phyloP scores from a whole-genome alignment of 2,329 filamentous ascomycete species.

The Chaetothyriales sp. region DNA sequence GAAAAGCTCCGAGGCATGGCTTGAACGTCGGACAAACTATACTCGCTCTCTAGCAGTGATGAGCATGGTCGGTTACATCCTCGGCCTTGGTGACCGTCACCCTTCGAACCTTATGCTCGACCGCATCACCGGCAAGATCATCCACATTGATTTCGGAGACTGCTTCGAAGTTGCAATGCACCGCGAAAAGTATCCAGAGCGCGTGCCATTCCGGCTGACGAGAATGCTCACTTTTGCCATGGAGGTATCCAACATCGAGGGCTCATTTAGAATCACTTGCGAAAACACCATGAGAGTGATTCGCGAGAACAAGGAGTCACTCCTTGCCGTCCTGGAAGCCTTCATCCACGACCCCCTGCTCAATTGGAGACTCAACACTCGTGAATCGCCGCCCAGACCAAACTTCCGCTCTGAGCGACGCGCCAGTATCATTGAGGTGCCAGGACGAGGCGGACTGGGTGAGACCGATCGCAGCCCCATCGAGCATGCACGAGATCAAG shows the following conservation, averaged over 20 bases:
- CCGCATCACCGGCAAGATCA: slow-evolving; percentile 85
- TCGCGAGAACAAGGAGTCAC: slow-evolving; percentile 90
- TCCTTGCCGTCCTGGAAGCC: slow-evolving; percentile 96
- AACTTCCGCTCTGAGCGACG: slow-evolving; percentile 49
- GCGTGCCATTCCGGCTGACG: slow-evolving; percentile 93
- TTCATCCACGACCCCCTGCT: slow-evolving; percentile 99
- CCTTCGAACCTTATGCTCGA: slow-evolving; percentile 97
- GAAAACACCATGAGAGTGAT: slow-evolving; percentile 97
- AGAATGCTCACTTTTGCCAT: slow-evolving; percentile 99
- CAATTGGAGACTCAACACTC: slow-evolving; percentile 72
- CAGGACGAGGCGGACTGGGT: slow-evolving; percentile 20
- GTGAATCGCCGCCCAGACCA: slow-evolving; percentile 46
- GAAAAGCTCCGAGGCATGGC: slow-evolving; percentile 94
- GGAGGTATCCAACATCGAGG: slow-evolving; percentile 99
- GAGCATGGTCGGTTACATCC: slow-evolving; percentile 99
- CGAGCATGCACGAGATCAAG: slow-evolving; percentile 21
- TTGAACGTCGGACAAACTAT: slow-evolving; percentile 96
- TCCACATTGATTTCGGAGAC: slow-evolving; percentile 98
- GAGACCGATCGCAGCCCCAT: slow-evolving; percentile 18
- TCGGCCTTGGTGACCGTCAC: slow-evolving; percentile 90
- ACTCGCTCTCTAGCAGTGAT: slow-evolving; percentile 94
- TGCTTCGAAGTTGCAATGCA: slow-evolving; percentile 99
- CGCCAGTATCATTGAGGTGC: slow-evolving; percentile 40
- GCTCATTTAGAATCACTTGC: slow-evolving; percentile 93
- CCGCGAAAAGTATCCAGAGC: slow-evolving; percentile 94